Evolutionary conservation across 2,329 filamentous ascomycete species (phyloP), one percentile per base, ranked within the genome.

Genomic region (Sclerotinia subarctica): DNA sequence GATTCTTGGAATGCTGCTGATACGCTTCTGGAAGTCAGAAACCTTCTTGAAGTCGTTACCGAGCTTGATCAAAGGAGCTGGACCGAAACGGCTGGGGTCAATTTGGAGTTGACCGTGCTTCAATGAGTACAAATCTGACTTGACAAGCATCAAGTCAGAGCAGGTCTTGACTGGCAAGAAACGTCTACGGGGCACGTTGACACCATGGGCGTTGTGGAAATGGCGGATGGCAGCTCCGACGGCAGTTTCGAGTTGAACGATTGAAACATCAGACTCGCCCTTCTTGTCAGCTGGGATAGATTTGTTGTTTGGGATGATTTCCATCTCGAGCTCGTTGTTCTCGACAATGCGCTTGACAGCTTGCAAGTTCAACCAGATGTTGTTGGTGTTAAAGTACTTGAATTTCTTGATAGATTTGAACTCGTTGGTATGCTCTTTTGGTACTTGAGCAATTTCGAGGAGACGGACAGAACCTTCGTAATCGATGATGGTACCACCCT

Each of bases 401-500:
- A 99, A 99, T 88, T 99, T 99, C 90, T 99, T 99, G 87, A 99
- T 99, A 60, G 94, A 97, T 90, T 99, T 99, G 92, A 99, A 99
- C 85, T 99, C 95, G 84, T 99, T 98, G 80, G 95, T 92, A 83
- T 99, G 95, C 86, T 99, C 93, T 89, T 98, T 99, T 82, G 95
- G 95, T 47, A 99, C 95, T 86, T 99, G 95, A 19, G 95, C 95
- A 77, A 99, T 97, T 85, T 99, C 95, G 65, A 99, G 91, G 74
- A 99, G 90, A 78, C 95, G 94, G 75, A 96, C 94, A 68, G 92
- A 94, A 78, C 94, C 94, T 80, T 99, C 95, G 82, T 97, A 97
- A 84, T 99, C 94, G 78, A 99, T 99, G 81, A 99, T 99, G 81
- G 95, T 99, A 83, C 95, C 95, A 89, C 95, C 95, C 91, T 99